phyloP scores from a whole-genome alignment of 805 yeast species.

The Saccharomyces jurei region DNA sequence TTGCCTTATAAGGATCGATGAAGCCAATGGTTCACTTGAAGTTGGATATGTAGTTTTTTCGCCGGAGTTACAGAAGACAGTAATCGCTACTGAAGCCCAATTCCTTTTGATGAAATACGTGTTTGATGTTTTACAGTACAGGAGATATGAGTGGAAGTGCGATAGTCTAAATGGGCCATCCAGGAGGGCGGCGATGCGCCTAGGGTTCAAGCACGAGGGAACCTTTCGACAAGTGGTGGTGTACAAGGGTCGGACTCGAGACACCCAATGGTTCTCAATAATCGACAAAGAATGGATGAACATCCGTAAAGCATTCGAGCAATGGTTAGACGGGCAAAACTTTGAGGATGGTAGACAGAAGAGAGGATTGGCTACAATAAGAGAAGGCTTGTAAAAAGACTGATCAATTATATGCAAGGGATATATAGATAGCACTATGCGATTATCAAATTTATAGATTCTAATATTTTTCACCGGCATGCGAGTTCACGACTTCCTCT shows the following conservation, averaged over 20 bases:
- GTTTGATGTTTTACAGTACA: slow-evolving; percentile 23
- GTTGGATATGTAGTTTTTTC: slow-evolving; percentile 26
- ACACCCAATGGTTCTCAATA: slow-evolving; percentile 29
- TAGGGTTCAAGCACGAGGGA: slow-evolving; percentile 31
- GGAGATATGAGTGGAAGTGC: slow-evolving; percentile 33
- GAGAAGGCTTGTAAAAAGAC: not conserved
- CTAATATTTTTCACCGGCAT: not conserved
- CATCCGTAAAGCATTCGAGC: slow-evolving; percentile 15
- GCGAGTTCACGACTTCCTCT: not conserved
- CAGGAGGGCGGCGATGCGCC: slow-evolving; percentile 24
- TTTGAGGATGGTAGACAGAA: not conserved
- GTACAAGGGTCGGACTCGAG: slow-evolving; percentile 24
- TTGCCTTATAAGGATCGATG: slow-evolving; percentile 22
- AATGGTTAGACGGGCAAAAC: slow-evolving; percentile 15
- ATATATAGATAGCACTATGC: not conserved
- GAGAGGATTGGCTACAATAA: not conserved
- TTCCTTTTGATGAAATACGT: slow-evolving; percentile 25
- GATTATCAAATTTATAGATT: not conserved
- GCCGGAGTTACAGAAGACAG: slow-evolving; percentile 13
- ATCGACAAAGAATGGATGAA: slow-evolving; percentile 28
- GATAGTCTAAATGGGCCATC: slow-evolving; percentile 27
- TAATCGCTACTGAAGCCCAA: slow-evolving; percentile 28
- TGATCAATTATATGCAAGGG: not conserved
- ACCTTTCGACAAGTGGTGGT: slow-evolving; percentile 25
- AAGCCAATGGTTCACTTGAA: slow-evolving; percentile 23